Evolutionary conservation across 139 green algal species (phyloP), one percentile per base, ranked within the genome.

Genomic region (Pedinophyceae sp.): DNA sequence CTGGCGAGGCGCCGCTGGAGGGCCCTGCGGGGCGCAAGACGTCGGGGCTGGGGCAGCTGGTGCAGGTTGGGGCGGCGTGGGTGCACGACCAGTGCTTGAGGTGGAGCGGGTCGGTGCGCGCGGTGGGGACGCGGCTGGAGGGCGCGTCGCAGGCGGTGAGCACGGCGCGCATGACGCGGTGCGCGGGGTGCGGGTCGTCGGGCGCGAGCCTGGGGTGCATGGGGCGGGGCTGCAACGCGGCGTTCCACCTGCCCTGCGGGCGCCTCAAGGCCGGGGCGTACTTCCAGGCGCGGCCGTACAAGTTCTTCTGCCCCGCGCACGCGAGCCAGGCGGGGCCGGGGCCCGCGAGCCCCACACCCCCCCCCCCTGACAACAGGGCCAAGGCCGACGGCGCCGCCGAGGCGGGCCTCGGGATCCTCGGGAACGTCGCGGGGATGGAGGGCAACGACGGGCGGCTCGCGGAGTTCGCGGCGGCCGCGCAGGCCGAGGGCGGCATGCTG

Each of bases 161-260:
- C n/a, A 43, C 13, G 34, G 34, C 34, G 10, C 34, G 7, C 10
- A 7, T 19, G 34, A 54, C 54, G 2, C 48, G 51, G 47, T 73
- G 66, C 52, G 30, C 55, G 16, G 48, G 49, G 52, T 73, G 66
- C 47, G 57, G 60, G 17, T 27, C 50, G 27, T 38, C 7, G 1
- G 66, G 66, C 34, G 66, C 66, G 24, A 73, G 49, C 4, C 66
- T 73, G n/a, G 30, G 47, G 16, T 69, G 66, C 52, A 29, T 40
- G 25, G 43, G 39, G 22, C 27, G 39, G 38, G 48, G 48, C 47
- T 73, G 66, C 66, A 17, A 6, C 7, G 48, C 47, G 5, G 24
- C 50, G 51, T 69, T 61, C 39, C 66, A 73, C 56, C 52, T 73
- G 48, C 39, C 52, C 6, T 69, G 61, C 51, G 66, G 61, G 6